Evolutionary conservation across 768 basidiomycete species (phyloP).

Genomic region (Psilocybe subaeruginosa): DNA sequence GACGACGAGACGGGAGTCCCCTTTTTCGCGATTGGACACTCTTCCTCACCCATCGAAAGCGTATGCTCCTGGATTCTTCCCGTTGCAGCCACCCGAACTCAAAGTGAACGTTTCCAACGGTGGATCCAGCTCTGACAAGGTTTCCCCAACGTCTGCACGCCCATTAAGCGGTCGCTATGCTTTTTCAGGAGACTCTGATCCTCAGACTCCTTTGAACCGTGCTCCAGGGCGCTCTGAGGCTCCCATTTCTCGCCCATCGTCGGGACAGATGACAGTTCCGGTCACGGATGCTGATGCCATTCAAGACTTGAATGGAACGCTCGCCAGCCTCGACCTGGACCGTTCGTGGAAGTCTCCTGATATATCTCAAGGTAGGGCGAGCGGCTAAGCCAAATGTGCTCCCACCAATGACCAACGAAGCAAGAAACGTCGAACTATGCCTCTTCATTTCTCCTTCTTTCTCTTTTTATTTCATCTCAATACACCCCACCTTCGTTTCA

Average conservation of each 20-base stretch:
- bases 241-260: slow-evolving; percentile 56
- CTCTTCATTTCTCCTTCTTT: neutral
- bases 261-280: slow-evolving; percentile 41
- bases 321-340: slow-evolving; percentile 76
- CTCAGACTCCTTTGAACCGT: slow-evolving; percentile 41
- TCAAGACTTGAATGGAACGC: slow-evolving; percentile 74
- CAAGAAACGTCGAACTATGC: neutral
- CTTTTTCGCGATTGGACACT: slow-evolving; percentile 38
- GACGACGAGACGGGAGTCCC: slow-evolving; percentile 37
- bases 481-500: slow-evolving; percentile 10
- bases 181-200: slow-evolving; percentile 46
- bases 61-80: slow-evolving; percentile 54
- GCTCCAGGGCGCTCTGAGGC: slow-evolving; percentile 46
- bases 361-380: slow-evolving; percentile 14
- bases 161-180: slow-evolving; percentile 49
- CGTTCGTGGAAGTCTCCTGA: slow-evolving; percentile 28
- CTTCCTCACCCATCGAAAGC: slow-evolving; percentile 52
- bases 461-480: slow-evolving; percentile 5
- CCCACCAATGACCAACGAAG: neutral
- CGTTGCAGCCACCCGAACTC: slow-evolving; percentile 38
- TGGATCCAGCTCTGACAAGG: slow-evolving; percentile 28
- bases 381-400: neutral
- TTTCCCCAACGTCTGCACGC: slow-evolving; percentile 46
- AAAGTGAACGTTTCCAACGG: slow-evolving; percentile 29
- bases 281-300: slow-evolving; percentile 53